phyloP scores from a whole-genome alignment of 805 yeast genomes.

The Lipomyces yamanashiensis region DNA sequence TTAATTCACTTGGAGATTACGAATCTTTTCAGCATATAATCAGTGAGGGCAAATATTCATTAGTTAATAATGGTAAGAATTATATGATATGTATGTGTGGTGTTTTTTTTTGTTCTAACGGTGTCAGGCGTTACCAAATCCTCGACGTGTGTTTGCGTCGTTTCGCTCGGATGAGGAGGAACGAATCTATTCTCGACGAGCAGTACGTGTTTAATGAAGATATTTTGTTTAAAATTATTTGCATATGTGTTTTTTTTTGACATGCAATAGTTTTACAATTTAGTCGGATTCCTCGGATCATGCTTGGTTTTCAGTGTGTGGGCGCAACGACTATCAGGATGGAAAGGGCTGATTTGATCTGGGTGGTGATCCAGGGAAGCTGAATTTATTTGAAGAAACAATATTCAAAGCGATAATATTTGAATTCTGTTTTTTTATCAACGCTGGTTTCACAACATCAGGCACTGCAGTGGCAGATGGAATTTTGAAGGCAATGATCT shows the following conservation, averaged over 20 bases:
- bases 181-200: slow-evolving; percentile 71
- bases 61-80: not conserved
- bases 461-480: too few relatives aligned
- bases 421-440: too few relatives aligned
- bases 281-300: slow-evolving; percentile 78
- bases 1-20: too few relatives aligned
- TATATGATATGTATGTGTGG: too few relatives aligned
- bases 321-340: slow-evolving; percentile 56
- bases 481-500: too few relatives aligned
- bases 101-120: not conserved
- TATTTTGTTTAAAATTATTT: not conserved
- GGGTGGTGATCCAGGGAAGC: not conserved
- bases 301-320: slow-evolving; percentile 81
- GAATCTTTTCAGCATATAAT: not conserved
- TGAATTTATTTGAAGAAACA: too few relatives aligned
- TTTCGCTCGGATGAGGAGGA: slow-evolving; percentile 88
- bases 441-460: too few relatives aligned
- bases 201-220: slow-evolving; percentile 48
- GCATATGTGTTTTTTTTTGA: not conserved
- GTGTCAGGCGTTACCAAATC: slow-evolving; percentile 66
- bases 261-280: slow-evolving; percentile 57
- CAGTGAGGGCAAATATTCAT: not conserved
- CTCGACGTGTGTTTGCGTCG: slow-evolving; percentile 77
- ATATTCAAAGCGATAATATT: too few relatives aligned
- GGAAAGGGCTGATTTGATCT: slow-evolving; percentile 27